Evolutionary conservation across 108 stramenopile species (phyloP).

Genomic region (Discostella stelligeroides): DNA sequence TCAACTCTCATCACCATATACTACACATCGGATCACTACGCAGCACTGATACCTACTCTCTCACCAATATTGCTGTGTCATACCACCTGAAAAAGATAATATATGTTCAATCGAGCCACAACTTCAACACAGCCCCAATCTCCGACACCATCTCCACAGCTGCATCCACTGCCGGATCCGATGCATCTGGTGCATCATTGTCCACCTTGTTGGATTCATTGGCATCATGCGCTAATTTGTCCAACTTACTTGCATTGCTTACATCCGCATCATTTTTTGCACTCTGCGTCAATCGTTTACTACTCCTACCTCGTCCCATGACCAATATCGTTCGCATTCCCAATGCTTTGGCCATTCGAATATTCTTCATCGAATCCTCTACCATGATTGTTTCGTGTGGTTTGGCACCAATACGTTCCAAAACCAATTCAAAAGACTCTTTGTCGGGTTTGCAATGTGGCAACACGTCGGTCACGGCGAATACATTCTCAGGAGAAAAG

Average conservation of each 20-base stretch:
- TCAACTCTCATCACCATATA: too few species aligned
- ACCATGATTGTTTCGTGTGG: slow-evolving; percentile 79
- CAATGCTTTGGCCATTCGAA: slow-evolving; percentile 65
- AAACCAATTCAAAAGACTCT: slow-evolving; percentile 69
- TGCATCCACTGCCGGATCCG: slow-evolving; percentile 73
- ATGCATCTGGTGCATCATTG: slow-evolving; percentile 56
- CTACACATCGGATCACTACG: too few species aligned
- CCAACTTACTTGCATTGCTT: background rate
- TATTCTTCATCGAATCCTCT: slow-evolving; percentile 90
- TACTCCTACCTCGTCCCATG: slow-evolving; percentile 47
- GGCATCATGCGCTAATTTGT: slow-evolving; percentile 10
- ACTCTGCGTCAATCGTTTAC: background rate
- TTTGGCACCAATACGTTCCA: slow-evolving; percentile 48
- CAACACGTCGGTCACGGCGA: slow-evolving; percentile 81
- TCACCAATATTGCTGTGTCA: too few species aligned
- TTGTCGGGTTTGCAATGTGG: slow-evolving; percentile 86
- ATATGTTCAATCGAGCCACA: too few species aligned
- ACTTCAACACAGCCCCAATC: slow-evolving; percentile 46
- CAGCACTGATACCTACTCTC: too few species aligned
- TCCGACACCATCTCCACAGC: slow-evolving; percentile 64
- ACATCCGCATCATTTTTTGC: slow-evolving; percentile 7
- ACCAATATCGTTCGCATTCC: slow-evolving; percentile 82
- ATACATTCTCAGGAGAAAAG: slow-evolving; percentile 67
- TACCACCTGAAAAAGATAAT: too few species aligned
- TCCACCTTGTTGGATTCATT: slow-evolving; percentile 63